Evolutionary conservation across 352 stramenopile species (phyloP).

Genomic region (Phytophthora cactorum): DNA sequence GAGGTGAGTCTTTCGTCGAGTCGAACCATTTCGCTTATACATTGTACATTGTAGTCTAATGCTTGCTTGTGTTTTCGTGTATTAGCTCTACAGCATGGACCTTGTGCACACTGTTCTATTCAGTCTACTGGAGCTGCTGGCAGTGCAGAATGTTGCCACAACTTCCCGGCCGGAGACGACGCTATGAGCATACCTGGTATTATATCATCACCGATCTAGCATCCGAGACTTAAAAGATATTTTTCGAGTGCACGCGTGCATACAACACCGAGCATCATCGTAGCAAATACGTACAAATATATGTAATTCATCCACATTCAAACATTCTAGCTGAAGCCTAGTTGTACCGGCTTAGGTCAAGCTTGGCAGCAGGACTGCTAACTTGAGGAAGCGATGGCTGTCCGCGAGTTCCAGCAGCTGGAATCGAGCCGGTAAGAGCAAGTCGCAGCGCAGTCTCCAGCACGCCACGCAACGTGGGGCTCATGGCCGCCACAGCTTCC

Average conservation of each 20-base stretch:
- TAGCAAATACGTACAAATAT: conserved; percentile 21
- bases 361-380: conserved; percentile 25
- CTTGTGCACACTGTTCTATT: conserved; percentile 55
- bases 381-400: conserved; percentile 11
- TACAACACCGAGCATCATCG: neutral
- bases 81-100: conserved; percentile 55
- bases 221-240: conserved; percentile 15
- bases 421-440: conserved; percentile 42
- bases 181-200: conserved; percentile 30
- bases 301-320: conserved; percentile 20
- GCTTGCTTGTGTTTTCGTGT: conserved; percentile 6
- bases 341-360: conserved; percentile 61
- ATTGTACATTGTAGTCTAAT: conserved; percentile 4
- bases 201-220: conserved; percentile 15
- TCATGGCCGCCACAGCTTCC: conserved; percentile 53
- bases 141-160: conserved; percentile 44
- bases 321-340: conserved; percentile 26
- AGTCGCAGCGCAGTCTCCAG: conserved; percentile 53
- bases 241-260: neutral
- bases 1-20: conserved; percentile 38
- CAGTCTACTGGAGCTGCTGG: conserved; percentile 52
- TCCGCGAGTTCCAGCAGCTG: conserved; percentile 3
- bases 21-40: neutral
- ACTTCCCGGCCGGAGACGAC: conserved; percentile 47
- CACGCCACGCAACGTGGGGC: conserved; percentile 36